These are phyloP conservation scores for Arthrobotrys conoides DNA, from an alignment of 2,329 filamentous ascomycete genomes.

Conservation along the genomic window DNA sequence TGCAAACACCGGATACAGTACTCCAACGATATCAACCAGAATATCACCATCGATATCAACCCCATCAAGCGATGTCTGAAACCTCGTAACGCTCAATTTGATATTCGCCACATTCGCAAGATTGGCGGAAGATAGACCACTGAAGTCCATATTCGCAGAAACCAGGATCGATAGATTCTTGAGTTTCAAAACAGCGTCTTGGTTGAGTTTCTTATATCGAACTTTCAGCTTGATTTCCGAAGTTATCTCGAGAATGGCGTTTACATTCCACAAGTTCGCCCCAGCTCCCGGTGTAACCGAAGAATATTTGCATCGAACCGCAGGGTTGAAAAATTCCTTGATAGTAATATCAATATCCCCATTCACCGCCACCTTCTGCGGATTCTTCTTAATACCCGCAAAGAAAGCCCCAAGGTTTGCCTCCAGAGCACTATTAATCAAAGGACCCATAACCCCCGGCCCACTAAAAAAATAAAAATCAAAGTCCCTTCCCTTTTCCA, in stretches of 20 bases:
- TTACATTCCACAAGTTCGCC: constrained; percentile 17
- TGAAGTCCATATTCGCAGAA: constrained; percentile 31
- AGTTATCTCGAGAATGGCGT: constrained; percentile 46
- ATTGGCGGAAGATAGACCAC: constrained; percentile 9
- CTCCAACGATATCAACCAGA: constrained; percentile 47
- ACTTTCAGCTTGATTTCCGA: constrained; percentile 32
- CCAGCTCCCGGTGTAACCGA: constrained; percentile 22
- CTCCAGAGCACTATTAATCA: constrained; percentile 53
- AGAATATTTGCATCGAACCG: constrained; percentile 43
- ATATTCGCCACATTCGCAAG: constrained; percentile 20
- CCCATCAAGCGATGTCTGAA: constrained; percentile 36
- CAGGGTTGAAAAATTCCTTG: constrained; percentile 42
- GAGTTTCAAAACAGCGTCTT: constrained; percentile 34
- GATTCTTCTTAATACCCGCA: constrained; percentile 40
- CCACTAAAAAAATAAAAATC: constrained; percentile 57
- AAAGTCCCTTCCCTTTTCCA: constrained; percentile 45
- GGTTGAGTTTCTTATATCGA: constrained; percentile 41
- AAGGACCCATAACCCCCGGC: constrained; percentile 28
- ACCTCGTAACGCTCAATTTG: constrained; percentile 34
- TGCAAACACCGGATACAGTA: constrained; percentile 43
- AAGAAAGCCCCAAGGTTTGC: constrained; percentile 44
- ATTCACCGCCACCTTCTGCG: constrained; percentile 17
- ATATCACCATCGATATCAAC: constrained; percentile 50
- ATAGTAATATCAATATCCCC: constrained; percentile 46
- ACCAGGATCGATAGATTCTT: constrained; percentile 35